Conservation (phyloP, 2,329 filamentous ascomycete genomes). For the Cephalotrichum gorgonifer region DNA sequence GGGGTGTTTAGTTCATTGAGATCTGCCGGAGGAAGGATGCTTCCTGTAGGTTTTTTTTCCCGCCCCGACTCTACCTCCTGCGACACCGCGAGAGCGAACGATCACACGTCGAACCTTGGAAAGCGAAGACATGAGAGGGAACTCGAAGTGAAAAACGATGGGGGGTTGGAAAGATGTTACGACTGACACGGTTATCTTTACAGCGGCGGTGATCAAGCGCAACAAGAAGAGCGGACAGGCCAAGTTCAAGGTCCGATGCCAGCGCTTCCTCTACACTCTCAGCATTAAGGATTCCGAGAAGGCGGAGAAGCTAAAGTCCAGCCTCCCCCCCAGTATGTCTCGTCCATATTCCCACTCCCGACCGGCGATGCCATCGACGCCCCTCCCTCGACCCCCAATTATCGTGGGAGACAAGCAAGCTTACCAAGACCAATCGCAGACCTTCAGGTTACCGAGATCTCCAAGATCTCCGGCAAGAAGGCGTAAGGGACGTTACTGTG, state of each 20-base stretch:
- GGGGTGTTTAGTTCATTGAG: constrained; percentile 77
- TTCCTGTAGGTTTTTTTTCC: constrained; percentile 62
- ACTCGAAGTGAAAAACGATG: neutral
- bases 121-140: neutral
- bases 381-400: neutral
- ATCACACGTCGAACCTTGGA: neutral
- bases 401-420: neutral
- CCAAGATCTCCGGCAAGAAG: constrained; percentile 36
- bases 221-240: constrained; percentile 81
- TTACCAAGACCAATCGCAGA: constrained; percentile 18
- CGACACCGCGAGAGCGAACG: constrained; percentile 3
- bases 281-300: constrained; percentile 98
- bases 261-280: constrained; percentile 92
- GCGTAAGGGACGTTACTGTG: neutral
- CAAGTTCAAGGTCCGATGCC: constrained; percentile 99
- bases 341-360: constrained; percentile 1
- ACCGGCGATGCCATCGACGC: neutral
- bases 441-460: constrained; percentile 42
- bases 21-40: constrained; percentile 99
- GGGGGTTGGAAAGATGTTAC: constrained; percentile 6
- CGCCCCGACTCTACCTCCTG: neutral
- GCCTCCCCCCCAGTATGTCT: constrained; percentile 87
- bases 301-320: constrained; percentile 99
- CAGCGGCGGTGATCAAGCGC: constrained; percentile 92
- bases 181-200: constrained; percentile 19